Evolutionary conservation across 139 green algal genomes (phyloP), one percentile per base, ranked within the genome.

Genomic region (Coelastrella sp.): DNA sequence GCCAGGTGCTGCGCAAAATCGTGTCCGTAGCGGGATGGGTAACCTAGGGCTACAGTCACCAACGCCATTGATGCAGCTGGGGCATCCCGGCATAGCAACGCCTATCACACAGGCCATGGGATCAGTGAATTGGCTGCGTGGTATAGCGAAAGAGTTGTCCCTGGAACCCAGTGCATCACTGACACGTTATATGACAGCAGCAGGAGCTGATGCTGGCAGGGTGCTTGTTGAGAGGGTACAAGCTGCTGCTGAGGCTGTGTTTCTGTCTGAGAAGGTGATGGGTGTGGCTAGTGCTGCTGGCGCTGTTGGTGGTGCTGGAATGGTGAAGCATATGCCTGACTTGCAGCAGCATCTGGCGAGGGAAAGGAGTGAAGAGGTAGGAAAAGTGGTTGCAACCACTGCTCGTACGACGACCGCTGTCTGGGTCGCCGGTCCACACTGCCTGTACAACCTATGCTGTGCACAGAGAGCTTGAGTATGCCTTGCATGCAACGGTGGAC

Each of bases 31-130:
- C 23, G 30, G 77, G 6, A 45, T 64, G 25, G 27, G 62, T 8
- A 4, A 72, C 1, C 13, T 69, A 0, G 82, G 87, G 0, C 40
- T 92, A 37, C 79, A 91, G 37, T 93, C 89, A 0, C 89, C 89
- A 25, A 57, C 91, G 68, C 89, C 89, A 0, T 79, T 88, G 30
- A 85, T 90, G 83, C 82, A 88, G 9, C 60, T 90, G 0, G 76
- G 76, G 15, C 53, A 19, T 4, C 63, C 83, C 2, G 79, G 57
- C 0, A 66, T 60, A 2, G 68, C 57, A 0, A 94, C 92, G 0
- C 92, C 92, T 4, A 76, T 95, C n/a, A 89, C 83, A 1, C 83
- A 92, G 37, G 68, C 87, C 25, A 89, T 95, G 89, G 84, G 83
- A 1, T 75, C 88, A 2, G 72, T 90, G 0, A 57, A 86, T 0